These are phyloP conservation scores for Otatea glauca DNA, from an alignment of 176 grass and related monocot species.

Conservation along the genomic window DNA sequence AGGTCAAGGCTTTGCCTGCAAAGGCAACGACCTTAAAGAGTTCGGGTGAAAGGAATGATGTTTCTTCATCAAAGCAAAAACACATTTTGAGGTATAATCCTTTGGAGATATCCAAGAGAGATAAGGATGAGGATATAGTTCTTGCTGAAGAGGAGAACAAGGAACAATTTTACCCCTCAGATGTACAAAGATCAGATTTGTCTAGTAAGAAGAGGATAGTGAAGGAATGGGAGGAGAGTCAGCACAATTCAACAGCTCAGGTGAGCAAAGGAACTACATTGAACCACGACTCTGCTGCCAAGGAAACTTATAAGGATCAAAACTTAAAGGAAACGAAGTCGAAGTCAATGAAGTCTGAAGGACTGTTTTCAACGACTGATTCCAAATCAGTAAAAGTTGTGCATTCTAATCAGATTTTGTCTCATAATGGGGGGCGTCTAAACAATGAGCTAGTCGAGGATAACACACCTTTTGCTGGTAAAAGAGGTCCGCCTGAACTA, in stretches of 20 bases:
- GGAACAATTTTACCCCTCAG: constrained; percentile 44
- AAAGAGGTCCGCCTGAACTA: constrained; percentile 44
- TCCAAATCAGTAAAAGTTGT: constrained; percentile 47
- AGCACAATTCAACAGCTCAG: constrained; percentile 53
- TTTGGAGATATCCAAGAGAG: constrained; percentile 60
- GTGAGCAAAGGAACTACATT: constrained; percentile 37
- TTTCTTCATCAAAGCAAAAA: constrained; percentile 61
- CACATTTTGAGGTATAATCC: constrained; percentile 46
- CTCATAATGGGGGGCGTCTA: constrained; percentile 44
- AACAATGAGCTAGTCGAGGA: constrained; percentile 51
- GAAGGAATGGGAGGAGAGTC: constrained; percentile 73
- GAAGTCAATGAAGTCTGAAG: constrained; percentile 53
- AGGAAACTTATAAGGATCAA: constrained; percentile 50
- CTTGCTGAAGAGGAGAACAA: constrained; percentile 53
- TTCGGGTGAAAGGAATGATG: constrained; percentile 55
- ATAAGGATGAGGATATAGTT: constrained; percentile 42
- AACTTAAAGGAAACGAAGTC: constrained; percentile 54
- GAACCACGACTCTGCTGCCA: constrained; percentile 39
- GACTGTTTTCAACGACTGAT: constrained; percentile 29
- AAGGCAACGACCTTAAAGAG: constrained; percentile 46
- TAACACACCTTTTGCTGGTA: constrained; percentile 44
- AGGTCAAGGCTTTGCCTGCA: constrained; percentile 48
- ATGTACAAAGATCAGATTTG: constrained; percentile 58
- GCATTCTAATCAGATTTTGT: constrained; percentile 40
- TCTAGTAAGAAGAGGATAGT: constrained; percentile 72